Evolutionary conservation across 2,329 filamentous ascomycete species (phyloP).

Genomic region (Rhinocladiella similis): DNA sequence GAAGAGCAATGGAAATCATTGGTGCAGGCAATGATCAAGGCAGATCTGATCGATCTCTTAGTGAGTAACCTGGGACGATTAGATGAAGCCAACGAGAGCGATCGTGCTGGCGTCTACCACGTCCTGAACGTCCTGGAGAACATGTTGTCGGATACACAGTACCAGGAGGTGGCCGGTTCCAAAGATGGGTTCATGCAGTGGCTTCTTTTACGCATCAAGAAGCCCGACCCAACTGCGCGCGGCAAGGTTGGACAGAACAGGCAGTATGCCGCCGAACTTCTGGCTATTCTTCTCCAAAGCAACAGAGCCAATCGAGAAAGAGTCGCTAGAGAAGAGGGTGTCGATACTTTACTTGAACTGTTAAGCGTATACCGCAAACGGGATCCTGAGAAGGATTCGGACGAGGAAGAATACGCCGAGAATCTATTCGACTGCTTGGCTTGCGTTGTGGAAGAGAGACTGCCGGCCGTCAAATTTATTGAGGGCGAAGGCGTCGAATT

Average conservation of each 20-base stretch:
- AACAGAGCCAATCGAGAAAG: conserved; percentile 20
- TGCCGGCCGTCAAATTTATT: conserved; percentile 78
- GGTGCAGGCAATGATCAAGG: conserved; percentile 64
- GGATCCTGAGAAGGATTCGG: conserved; percentile 79
- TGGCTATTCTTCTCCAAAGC: conserved; percentile 79
- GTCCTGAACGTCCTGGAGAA: conserved; percentile 82
- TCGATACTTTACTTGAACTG: conserved; percentile 79
- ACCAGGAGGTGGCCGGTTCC: conserved; percentile 66
- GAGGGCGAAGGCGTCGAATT: conserved; percentile 92
- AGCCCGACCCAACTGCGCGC: conserved; percentile 55
- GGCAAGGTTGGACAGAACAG: conserved; percentile 79
- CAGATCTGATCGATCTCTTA: conserved; percentile 72
- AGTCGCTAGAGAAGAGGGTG: conserved; percentile 59
- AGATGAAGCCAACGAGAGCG: conserved; percentile 68
- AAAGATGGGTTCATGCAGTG: conserved; percentile 70
- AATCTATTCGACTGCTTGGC: conserved; percentile 88
- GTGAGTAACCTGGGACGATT: conserved; percentile 77
- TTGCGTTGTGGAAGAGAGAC: conserved; percentile 72
- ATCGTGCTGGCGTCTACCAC: conserved; percentile 84
- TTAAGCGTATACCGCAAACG: conserved; percentile 80
- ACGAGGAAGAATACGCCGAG: conserved; percentile 93
- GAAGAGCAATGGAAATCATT: conserved; percentile 78
- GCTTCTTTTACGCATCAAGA: conserved; percentile 73
- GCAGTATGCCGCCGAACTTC: conserved; percentile 88
- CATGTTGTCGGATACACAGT: conserved; percentile 68